Conservation (phyloP, 441 rosid species). For the Pelargonium fulgidum region DNA sequence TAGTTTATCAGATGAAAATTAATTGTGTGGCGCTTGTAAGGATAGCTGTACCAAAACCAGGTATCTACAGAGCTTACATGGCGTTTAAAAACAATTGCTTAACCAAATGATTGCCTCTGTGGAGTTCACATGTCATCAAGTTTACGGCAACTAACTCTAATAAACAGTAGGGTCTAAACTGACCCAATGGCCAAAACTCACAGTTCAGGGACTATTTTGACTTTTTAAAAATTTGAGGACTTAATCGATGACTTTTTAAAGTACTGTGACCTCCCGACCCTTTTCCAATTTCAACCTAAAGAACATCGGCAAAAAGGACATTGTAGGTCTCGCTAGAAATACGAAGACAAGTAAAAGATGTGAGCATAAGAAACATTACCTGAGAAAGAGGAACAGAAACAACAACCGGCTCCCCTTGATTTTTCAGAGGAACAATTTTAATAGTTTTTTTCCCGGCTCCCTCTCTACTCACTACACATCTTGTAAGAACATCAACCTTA, state of each 20-base stretch:
- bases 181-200: too few relatives aligned
- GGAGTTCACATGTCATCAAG: too few relatives aligned
- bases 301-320: neutral
- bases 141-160: too few relatives aligned
- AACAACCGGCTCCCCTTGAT: conserved; percentile 74
- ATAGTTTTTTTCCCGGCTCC: conserved; percentile 54
- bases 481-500: conserved; percentile 70
- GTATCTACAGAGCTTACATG: too few relatives aligned
- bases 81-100: too few relatives aligned
- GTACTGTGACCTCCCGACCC: too few relatives aligned
- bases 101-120: too few relatives aligned
- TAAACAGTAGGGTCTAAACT: too few relatives aligned
- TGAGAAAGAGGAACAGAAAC: conserved; percentile 73
- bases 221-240: neutral
- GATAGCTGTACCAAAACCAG: too few relatives aligned
- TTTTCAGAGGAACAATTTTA: conserved; percentile 57
- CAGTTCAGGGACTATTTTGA: too few relatives aligned
- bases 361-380: conserved; percentile 28
- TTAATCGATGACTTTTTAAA: neutral
- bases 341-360: conserved; percentile 8
- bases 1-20: too few relatives aligned
- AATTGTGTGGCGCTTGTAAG: too few relatives aligned
- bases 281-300: neutral
- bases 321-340: neutral
- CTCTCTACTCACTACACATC: conserved; percentile 67